Conservation (phyloP, 2,329 filamentous ascomycete genomes). For the Apiospora koreana region DNA sequence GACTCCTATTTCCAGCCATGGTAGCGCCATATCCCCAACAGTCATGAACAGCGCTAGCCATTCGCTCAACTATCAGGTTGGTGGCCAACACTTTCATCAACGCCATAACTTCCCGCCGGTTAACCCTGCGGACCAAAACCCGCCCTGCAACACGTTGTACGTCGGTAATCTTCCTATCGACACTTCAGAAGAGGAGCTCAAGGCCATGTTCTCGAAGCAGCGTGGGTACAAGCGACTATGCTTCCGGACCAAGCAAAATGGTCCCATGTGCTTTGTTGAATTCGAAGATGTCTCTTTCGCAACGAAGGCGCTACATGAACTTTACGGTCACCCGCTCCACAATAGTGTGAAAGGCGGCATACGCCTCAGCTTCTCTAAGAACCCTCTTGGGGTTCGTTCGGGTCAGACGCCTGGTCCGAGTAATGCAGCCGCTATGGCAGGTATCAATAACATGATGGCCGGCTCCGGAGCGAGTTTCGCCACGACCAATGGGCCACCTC, state of each 20-base stretch:
- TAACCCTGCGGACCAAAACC: conserved; percentile 94
- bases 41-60: conserved; percentile 45
- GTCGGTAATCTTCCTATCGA: conserved; percentile 95
- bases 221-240: conserved; percentile 94
- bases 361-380: conserved; percentile 94
- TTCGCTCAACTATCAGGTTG: conserved; percentile 55
- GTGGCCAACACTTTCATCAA: conserved; percentile 53
- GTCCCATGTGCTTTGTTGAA: conserved; percentile 98
- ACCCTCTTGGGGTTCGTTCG: conserved; percentile 88
- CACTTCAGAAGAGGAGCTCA: conserved; percentile 93
- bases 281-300: conserved; percentile 93
- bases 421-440: conserved; percentile 44
- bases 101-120: conserved; percentile 77
- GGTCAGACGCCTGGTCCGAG: conserved; percentile 59
- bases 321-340: conserved; percentile 84
- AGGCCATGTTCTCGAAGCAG: conserved; percentile 88
- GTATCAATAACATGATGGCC: conserved; percentile 60
- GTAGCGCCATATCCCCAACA: conserved; percentile 58
- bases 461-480: conserved; percentile 61
- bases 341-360: conserved; percentile 96
- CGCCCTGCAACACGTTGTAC: conserved; percentile 96
- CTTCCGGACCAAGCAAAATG: conserved; percentile 92
- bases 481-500: conserved; percentile 74
- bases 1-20: conserved; percentile 40
- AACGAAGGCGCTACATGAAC: conserved; percentile 84